Base-by-base conservation (phyloP, 768 basidiomycete species). In the Ramaria sp. region DNA sequence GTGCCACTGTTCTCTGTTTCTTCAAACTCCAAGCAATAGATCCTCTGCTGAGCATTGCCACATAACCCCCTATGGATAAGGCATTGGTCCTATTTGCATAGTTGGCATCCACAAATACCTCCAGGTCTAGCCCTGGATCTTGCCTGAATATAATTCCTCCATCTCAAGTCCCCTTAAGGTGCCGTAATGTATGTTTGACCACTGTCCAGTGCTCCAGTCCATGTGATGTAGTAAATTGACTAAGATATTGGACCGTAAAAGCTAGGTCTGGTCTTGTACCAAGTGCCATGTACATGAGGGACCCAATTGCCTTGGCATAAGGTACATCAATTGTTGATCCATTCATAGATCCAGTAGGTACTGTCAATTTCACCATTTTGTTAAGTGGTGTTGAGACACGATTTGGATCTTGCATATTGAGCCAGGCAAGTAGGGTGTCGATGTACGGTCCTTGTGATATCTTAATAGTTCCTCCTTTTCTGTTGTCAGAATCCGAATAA, bases 181-280 rank as follows among this genome's bases (percentile, higher is more conserved):
- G 68, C 1, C 60, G 61, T 12, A 64, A 27, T 5, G 69, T 61
- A 0, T 58, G 57, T 34, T 65, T 62, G 12, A 59, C 54, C 1
- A 63, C 67, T 8, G 58, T 58, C 47, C 59, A 58, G 52, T 71
- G 71, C 5, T 4, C 32, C 53, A 13, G 38, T 3, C 55, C 56
- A 1, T 62, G 65, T 28, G 60, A 58, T 5, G 37, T 44, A 9
- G 55, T 55, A 45, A 64, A 67, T 25, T 64, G 62, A 39, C 60
- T 53, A 25, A 68, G 63, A 7, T 57, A 48, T 5, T 56, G 55
- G 9, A 66, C 62, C 28, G 66, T 60, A 55, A 59, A 64, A 1
- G 65, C 50, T 32, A 70, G 65, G 61, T 71, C 69, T 7, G 68
- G 68, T 25, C 65, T 56, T 18, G 66, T 69, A 16, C 58, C 61